A percentile compares a stretch with the other conserved stretches of the same genome.
phyloP scores from a whole-genome alignment of 495 filamentous ascomycete genomes.

The Annulohypoxylon stygium region DNA sequence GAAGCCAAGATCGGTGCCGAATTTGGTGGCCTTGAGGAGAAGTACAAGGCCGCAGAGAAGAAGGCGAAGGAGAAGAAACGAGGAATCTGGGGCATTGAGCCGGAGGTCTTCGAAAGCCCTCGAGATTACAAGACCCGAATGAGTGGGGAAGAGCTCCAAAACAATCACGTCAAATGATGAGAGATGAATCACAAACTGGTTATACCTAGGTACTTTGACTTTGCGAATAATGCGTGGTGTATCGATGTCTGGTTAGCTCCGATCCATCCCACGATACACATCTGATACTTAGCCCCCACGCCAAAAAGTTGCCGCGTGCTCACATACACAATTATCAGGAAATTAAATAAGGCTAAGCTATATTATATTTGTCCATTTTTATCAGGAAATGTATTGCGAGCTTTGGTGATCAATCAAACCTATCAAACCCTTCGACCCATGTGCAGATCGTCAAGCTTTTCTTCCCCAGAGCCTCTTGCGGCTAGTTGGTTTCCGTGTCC shows the following conservation, averaged over 20 bases:
- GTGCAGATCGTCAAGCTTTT: constrained; percentile 27
- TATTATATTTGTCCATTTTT: constrained; percentile 6
- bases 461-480: constrained; percentile 1
- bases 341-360: constrained; percentile 5
- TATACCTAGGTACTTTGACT: constrained; percentile 1
- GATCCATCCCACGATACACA: not conserved
- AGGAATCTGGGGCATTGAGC: constrained; percentile 80
- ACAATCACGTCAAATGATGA: constrained; percentile 40
- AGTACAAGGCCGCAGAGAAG: constrained; percentile 79
- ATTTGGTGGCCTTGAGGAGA: constrained; percentile 77
- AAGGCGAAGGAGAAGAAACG: constrained; percentile 74
- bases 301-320: constrained; percentile 1
- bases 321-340: not conserved
- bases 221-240: constrained; percentile 2
- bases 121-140: constrained; percentile 83
- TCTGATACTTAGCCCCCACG: not conserved
- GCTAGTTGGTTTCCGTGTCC: not conserved
- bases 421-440: constrained; percentile 9
- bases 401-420: constrained; percentile 16
- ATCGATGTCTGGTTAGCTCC: not conserved
- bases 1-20: constrained; percentile 90
- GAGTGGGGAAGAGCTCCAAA: constrained; percentile 56
- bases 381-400: constrained; percentile 29
- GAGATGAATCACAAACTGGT: constrained; percentile 17
- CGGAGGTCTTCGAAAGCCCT: constrained; percentile 79